phyloP scores from a whole-genome alignment of 2,329 filamentous ascomycete species.

The Graphilbum fragrans region DNA sequence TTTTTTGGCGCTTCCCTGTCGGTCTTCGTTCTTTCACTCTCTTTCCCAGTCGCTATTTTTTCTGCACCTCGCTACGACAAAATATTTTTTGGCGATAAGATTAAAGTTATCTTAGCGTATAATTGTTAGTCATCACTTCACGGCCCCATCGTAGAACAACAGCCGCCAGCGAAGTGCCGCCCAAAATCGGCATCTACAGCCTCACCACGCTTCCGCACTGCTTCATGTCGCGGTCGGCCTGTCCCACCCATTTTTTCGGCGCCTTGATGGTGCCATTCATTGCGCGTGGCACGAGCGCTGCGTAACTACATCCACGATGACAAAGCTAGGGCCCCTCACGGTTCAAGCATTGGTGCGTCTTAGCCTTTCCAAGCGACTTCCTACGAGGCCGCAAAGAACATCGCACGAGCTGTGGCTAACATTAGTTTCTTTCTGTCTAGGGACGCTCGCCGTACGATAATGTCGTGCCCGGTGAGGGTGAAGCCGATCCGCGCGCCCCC shows the following conservation, averaged over 20 bases:
- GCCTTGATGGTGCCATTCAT: no score
- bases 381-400: no score
- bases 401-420: no score
- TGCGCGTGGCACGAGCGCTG: no score
- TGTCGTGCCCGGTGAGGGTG: slow-evolving; percentile 36
- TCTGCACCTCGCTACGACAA: not conserved
- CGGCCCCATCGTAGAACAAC: no score
- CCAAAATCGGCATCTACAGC: no score
- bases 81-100: slow-evolving; percentile 16
- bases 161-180: no score
- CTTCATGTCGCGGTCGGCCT: no score
- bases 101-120: slow-evolving; percentile 26
- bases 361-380: not conserved
- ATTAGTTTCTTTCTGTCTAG: slow-evolving; percentile 24
- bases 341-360: slow-evolving; percentile 40
- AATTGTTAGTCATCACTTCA: not conserved
- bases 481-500: slow-evolving; percentile 25
- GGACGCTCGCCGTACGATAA: slow-evolving; percentile 50
- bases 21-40: not conserved
- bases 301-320: slow-evolving; percentile 25
- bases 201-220: no score
- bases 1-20: slow-evolving; percentile 8
- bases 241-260: no score
- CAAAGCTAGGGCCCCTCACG: slow-evolving; percentile 41
- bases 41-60: no score